Conservation (phyloP, 495 filamentous ascomycete genomes). For the Hypoxylon rickii region DNA sequence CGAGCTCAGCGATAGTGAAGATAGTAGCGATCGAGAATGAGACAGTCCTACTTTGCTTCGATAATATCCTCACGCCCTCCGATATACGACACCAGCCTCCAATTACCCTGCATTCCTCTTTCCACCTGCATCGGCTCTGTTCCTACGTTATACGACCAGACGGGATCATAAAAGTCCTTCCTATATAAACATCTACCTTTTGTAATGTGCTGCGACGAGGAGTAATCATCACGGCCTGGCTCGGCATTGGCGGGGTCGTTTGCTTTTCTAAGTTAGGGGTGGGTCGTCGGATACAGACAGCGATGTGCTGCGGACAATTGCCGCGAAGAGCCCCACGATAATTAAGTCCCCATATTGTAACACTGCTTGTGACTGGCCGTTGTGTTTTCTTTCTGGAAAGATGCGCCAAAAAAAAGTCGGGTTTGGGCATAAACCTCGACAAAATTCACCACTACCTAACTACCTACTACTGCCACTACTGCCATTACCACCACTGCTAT, state of each 20-base stretch:
- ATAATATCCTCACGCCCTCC: no score
- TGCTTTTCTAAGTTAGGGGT: slow-evolving; percentile 4
- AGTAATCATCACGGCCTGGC: slow-evolving; percentile 25
- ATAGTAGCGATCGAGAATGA: slow-evolving; percentile 40
- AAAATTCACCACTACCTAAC: no score
- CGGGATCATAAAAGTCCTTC: background rate
- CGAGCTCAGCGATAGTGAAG: slow-evolving; percentile 34
- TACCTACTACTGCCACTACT: no score
- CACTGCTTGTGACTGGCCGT: no score
- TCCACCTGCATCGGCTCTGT: slow-evolving; percentile 5
- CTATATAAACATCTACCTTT: slow-evolving; percentile 24
- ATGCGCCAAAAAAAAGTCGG: no score
- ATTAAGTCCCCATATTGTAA: no score
- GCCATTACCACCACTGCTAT: no score
- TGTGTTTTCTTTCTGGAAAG: no score
- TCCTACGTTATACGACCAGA: slow-evolving; percentile 13
- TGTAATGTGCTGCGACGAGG: slow-evolving; percentile 32
- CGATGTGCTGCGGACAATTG: slow-evolving; percentile 12
- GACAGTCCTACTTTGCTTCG: no score
- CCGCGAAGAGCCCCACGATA: background rate
- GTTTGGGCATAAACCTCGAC: no score
- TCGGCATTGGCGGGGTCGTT: slow-evolving; percentile 3
- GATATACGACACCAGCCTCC: no score
- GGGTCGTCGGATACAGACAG: slow-evolving; percentile 4
- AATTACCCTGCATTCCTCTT: no score